phyloP scores from a whole-genome alignment of 1,284 basidiomycete species.

The Cryptococcus floricola region DNA sequence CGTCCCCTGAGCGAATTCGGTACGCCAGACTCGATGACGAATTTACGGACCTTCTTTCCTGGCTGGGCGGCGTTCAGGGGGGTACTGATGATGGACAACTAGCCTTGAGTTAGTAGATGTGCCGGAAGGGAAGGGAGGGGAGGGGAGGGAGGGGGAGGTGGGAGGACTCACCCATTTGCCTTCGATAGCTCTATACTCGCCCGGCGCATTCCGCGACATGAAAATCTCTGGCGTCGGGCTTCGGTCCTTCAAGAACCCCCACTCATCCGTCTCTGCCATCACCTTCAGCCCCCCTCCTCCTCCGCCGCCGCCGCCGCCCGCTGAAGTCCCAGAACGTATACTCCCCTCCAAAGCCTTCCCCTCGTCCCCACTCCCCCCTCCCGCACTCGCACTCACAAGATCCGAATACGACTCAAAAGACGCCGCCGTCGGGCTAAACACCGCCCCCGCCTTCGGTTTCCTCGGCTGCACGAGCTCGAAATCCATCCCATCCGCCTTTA shows the following conservation, averaged over 20 bases:
- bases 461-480: conserved; percentile 46
- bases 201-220: conserved; percentile 24
- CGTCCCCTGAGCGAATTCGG: conserved; percentile 78
- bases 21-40: conserved; percentile 70
- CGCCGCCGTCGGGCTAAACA: neutral
- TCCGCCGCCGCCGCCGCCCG: neutral
- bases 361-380: neutral
- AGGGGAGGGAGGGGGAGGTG: no score
- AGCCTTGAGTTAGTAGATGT: neutral
- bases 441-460: conserved; percentile 3
- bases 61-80: conserved; percentile 65
- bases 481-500: conserved; percentile 45
- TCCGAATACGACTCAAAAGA: neutral
- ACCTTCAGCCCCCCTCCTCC: conserved; percentile 1
- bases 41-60: conserved; percentile 76
- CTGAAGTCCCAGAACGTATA: neutral
- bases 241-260: conserved; percentile 42
- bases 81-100: conserved; percentile 63
- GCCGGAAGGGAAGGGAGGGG: no score
- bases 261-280: conserved; percentile 42
- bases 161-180: conserved; percentile 42
- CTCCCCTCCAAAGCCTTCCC: neutral
- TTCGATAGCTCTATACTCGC: conserved; percentile 37
- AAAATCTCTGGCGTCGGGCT: conserved; percentile 41
- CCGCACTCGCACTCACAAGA: neutral